These are phyloP conservation scores for Rhizomucor pusillus DNA, from an alignment of 371 early-diverging fungal species.

Conservation along the genomic window DNA sequence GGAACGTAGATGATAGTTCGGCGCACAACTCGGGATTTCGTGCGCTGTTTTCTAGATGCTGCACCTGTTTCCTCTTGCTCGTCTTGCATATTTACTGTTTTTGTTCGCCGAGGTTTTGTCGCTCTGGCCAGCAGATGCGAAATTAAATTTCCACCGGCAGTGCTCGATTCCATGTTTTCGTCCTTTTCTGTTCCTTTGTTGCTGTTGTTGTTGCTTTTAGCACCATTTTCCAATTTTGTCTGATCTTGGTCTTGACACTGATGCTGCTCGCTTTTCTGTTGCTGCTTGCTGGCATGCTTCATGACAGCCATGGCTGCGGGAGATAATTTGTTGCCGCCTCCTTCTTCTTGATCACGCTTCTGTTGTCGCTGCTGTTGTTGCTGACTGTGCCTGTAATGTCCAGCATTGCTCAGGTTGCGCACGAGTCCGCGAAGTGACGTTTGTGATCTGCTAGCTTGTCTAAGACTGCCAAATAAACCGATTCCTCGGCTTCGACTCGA, in stretches of 20 bases:
- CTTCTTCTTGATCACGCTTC: conserved; percentile 1
- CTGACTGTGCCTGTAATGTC: not conserved
- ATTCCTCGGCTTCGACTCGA: conserved; percentile 1
- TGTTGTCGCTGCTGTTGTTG: conserved; percentile 5
- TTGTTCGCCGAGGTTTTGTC: conserved; percentile 12
- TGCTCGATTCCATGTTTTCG: not conserved
- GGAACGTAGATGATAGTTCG: conserved; percentile 50
- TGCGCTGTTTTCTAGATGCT: conserved; percentile 7
- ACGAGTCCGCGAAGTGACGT: conserved; percentile 19
- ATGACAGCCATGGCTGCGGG: conserved; percentile 23
- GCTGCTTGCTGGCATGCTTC: conserved; percentile 13
- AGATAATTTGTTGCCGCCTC: conserved; percentile 7
- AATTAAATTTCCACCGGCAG: conserved; percentile 8
- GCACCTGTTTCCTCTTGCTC: not conserved
- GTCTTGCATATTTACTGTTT: conserved; percentile 19
- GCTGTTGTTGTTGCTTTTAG: not conserved
- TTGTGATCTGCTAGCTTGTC: conserved; percentile 17
- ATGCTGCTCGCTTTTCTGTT: not conserved
- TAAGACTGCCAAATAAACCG: conserved; percentile 24
- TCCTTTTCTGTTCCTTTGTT: too few species aligned
- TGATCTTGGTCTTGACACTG: not conserved
- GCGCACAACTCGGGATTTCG: conserved; percentile 31
- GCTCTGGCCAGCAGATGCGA: conserved; percentile 23
- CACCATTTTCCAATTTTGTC: not conserved
- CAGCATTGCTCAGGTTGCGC: conserved; percentile 17